These are phyloP conservation scores for Camellia japonica DNA, from an alignment of 148 eudicot genomes.

Conservation along the genomic window DNA sequence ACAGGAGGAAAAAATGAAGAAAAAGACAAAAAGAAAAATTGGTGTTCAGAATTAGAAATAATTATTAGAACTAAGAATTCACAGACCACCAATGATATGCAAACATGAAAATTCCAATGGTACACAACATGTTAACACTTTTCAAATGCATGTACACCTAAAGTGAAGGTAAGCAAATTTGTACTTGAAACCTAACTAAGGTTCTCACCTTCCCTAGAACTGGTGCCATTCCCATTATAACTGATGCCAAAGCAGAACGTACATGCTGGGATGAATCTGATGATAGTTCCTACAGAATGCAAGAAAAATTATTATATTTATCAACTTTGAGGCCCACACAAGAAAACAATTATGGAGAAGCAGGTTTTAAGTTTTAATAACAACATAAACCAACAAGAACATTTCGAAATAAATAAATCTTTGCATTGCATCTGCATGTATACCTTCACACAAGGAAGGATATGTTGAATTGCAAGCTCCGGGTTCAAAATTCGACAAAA, in stretches of 20 bases:
- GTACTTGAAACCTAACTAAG: neutral
- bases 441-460: slow-evolving; percentile 97
- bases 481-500: slow-evolving; percentile 88
- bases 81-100: neutral
- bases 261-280: slow-evolving; percentile 98
- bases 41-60: neutral
- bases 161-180: neutral
- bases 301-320: neutral
- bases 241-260: slow-evolving; percentile 96
- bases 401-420: neutral
- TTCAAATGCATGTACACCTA: neutral
- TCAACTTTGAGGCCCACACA: neutral
- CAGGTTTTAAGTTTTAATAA: neutral
- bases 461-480: slow-evolving; percentile 87
- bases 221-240: slow-evolving; percentile 99
- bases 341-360: neutral
- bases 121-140: neutral
- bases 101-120: neutral
- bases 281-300: slow-evolving; percentile 66
- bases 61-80: neutral
- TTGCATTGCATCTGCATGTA: neutral
- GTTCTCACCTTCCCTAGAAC: slow-evolving; percentile 77
- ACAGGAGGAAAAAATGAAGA: neutral
- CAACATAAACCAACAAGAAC: neutral
- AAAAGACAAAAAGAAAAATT: too few species aligned